phyloP scores from a whole-genome alignment of 768 basidiomycete species.

The Sarcomyxa edulis region DNA sequence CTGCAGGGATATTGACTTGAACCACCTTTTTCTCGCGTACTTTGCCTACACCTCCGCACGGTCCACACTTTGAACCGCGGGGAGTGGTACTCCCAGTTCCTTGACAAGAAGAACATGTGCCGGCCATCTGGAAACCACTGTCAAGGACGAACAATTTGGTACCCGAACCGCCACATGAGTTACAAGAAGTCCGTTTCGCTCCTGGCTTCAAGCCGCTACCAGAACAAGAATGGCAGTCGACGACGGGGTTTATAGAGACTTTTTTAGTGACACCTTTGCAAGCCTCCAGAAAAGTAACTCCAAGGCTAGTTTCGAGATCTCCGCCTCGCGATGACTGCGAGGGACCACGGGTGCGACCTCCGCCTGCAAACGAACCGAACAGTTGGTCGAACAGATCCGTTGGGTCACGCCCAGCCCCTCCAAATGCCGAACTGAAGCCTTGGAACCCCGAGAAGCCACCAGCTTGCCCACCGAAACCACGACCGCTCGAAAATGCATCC shows the following conservation, averaged over 20 bases:
- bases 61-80: slow-evolving; percentile 67
- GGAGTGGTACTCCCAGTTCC: slow-evolving; percentile 82
- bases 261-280: slow-evolving; percentile 81
- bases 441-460: slow-evolving; percentile 73
- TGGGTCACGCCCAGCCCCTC: slow-evolving; percentile 36
- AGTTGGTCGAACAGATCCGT: slow-evolving; percentile 82
- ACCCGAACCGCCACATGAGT: slow-evolving; percentile 81
- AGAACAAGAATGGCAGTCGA: slow-evolving; percentile 78
- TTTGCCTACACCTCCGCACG: slow-evolving; percentile 85
- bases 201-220: slow-evolving; percentile 87
- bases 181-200: slow-evolving; percentile 74
- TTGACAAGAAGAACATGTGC: slow-evolving; percentile 77
- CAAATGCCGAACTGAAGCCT: slow-evolving; percentile 61
- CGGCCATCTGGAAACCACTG: slow-evolving; percentile 95
- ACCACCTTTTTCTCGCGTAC: slow-evolving; percentile 75
- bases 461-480: slow-evolving; percentile 36
- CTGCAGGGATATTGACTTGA: slow-evolving; percentile 80
- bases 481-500: slow-evolving; percentile 56
- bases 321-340: slow-evolving; percentile 54
- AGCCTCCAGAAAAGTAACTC: slow-evolving; percentile 88
- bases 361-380: slow-evolving; percentile 67
- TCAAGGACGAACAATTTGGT: slow-evolving; percentile 86
- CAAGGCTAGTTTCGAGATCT: slow-evolving; percentile 75
- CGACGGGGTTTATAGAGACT: slow-evolving; percentile 74
- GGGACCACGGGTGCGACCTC: slow-evolving; percentile 36